Evolutionary conservation across 2,329 filamentous ascomycete species (phyloP).

Genomic region (Zymoseptoria crescenta): DNA sequence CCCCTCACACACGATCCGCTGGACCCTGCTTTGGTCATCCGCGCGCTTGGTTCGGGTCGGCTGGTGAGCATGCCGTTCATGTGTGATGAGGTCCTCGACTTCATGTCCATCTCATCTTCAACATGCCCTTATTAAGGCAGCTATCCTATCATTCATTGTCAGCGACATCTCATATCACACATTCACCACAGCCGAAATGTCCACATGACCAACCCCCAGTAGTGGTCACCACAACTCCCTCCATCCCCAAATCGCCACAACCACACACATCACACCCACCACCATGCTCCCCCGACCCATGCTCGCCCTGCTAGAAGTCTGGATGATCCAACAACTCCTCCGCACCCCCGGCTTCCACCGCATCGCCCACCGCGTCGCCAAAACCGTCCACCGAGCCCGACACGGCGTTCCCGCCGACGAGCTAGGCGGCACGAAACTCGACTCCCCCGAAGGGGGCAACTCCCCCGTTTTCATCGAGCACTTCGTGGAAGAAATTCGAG

Average conservation of each 20-base stretch:
- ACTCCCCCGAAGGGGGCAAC: slow-evolving; percentile 25
- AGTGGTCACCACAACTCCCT: not conserved
- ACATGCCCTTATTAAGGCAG: not conserved
- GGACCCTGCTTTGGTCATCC: not conserved
- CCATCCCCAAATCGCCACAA: slow-evolving; percentile 2
- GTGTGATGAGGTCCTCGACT: not conserved
- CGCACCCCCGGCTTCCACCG: slow-evolving; percentile 49
- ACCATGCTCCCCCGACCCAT: not conserved
- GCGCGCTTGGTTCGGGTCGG: not conserved
- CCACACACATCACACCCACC: not conserved
- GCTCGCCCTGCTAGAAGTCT: slow-evolving; percentile 34
- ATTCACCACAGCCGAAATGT: not conserved
- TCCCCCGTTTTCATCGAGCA: slow-evolving; percentile 39
- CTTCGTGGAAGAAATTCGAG: slow-evolving; percentile 45
- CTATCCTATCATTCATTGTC: not conserved
- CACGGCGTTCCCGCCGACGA: slow-evolving; percentile 44
- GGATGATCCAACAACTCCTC: slow-evolving; percentile 39
- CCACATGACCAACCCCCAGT: not conserved
- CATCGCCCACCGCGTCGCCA: slow-evolving; percentile 44
- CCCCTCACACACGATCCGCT: not conserved
- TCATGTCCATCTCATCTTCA: not conserved
- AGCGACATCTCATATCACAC: not conserved
- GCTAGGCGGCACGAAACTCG: slow-evolving; percentile 41
- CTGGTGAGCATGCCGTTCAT: not conserved
- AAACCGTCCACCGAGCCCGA: slow-evolving; percentile 36